phyloP scores from a whole-genome alignment of 2,329 filamentous ascomycete species.

The Xylariaceae sp. region DNA sequence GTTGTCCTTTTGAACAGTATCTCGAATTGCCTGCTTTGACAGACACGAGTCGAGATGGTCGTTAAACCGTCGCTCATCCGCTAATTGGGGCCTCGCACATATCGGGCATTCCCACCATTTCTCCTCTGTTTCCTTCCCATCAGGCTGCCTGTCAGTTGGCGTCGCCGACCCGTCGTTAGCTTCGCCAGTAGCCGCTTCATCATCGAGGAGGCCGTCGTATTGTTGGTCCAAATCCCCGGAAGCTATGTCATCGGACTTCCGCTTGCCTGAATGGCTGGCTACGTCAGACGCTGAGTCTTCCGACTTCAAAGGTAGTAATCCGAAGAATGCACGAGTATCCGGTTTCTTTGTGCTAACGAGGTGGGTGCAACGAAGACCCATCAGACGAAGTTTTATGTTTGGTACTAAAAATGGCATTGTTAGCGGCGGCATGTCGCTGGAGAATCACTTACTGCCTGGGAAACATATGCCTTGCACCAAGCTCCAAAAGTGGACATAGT shows the following conservation, averaged over 20 bases:
- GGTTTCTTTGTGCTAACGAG: conserved; percentile 80
- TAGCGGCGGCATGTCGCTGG: background rate
- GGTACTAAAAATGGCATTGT: conserved; percentile 40
- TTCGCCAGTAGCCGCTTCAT: background rate
- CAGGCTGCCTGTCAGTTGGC: background rate
- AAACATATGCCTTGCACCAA: background rate
- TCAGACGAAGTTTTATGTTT: conserved; percentile 70
- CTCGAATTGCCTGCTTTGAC: conserved; percentile 77
- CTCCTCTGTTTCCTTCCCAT: conserved; percentile 28
- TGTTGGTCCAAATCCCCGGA: conserved; percentile 17
- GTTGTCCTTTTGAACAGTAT: conserved; percentile 60
- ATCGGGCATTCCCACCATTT: conserved; percentile 82
- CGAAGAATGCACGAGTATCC: conserved; percentile 75
- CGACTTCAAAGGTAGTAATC: conserved; percentile 41
- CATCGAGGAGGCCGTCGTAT: conserved; percentile 36
- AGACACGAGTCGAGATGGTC: conserved; percentile 89
- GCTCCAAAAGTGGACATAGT: background rate
- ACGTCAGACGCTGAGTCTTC: conserved; percentile 19
- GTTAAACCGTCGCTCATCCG: conserved; percentile 76
- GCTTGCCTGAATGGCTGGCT: conserved; percentile 24
- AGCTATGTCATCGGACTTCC: conserved; percentile 48
- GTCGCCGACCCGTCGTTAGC: background rate
- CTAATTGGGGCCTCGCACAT: conserved; percentile 67
- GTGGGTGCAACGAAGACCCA: conserved; percentile 85
- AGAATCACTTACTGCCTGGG: background rate